A percentile compares a stretch with the other conserved stretches of the same genome.
Evolutionary conservation across 2,329 filamentous ascomycete genomes (phyloP).

Genomic region (Chrysosporium keratinophilum): DNA sequence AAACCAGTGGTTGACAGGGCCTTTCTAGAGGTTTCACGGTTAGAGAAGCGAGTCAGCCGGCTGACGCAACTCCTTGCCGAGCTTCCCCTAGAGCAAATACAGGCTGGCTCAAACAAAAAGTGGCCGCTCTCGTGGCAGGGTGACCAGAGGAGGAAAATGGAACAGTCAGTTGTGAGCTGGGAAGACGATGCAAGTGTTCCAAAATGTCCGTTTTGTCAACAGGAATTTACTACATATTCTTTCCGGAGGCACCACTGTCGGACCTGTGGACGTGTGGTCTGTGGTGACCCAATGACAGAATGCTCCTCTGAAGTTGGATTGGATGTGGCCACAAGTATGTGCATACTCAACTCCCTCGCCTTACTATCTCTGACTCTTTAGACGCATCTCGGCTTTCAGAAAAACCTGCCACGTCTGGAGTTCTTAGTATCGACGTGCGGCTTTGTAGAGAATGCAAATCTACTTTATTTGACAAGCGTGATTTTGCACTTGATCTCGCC

Average conservation of each 20-base stretch:
- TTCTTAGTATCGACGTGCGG: conserved; percentile 66
- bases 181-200: conserved; percentile 75
- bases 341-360: not conserved
- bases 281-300: conserved; percentile 69
- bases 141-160: conserved; percentile 66
- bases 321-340: conserved; percentile 58
- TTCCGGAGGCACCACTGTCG: conserved; percentile 91
- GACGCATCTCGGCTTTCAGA: conserved; percentile 29
- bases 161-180: conserved; percentile 91
- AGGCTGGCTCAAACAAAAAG: conserved; percentile 39
- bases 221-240: conserved; percentile 87
- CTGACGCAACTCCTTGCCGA: conserved; percentile 74
- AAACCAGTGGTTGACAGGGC: conserved; percentile 71
- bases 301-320: conserved; percentile 80
- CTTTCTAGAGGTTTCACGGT: conserved; percentile 72
- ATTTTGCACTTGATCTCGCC: conserved; percentile 62
- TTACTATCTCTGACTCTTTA: conserved; percentile 10
- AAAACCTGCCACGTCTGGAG: conserved; percentile 37
- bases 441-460: conserved; percentile 84
- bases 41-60: conserved; percentile 87
- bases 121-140: conserved; percentile 55
- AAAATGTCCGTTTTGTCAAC: conserved; percentile 87
- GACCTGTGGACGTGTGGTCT: conserved; percentile 86
- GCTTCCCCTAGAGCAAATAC: conserved; percentile 56
- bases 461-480: conserved; percentile 60